phyloP scores from a whole-genome alignment of 495 filamentous ascomycete species.

The Barbatosphaeria neglecta region DNA sequence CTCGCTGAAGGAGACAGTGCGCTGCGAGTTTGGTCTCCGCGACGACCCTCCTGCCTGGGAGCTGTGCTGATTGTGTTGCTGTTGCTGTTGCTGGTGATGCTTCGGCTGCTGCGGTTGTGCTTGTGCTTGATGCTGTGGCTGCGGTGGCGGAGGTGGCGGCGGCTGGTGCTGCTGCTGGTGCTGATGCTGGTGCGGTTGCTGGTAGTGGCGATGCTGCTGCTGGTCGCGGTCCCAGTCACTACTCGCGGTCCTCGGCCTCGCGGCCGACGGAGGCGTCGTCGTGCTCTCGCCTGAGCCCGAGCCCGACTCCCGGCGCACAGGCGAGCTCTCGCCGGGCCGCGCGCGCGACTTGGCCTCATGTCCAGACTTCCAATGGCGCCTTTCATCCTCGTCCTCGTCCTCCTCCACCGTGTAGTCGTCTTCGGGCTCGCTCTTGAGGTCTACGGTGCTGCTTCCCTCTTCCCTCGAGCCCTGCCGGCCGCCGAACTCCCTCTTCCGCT shows the following conservation, averaged over 20 bases:
- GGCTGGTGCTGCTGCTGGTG: constrained; percentile 3
- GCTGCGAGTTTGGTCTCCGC: constrained; percentile 12
- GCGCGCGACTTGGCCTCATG: background rate
- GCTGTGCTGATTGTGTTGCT: constrained; percentile 5
- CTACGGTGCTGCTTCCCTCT: constrained; percentile 11
- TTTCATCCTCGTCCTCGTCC: constrained; percentile 22
- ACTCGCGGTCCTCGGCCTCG: constrained; percentile 6
- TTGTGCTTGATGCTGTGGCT: no score
- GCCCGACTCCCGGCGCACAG: constrained; percentile 10
- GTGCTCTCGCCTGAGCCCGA: constrained; percentile 7
- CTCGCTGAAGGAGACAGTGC: constrained; percentile 27
- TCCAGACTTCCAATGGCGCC: constrained; percentile 20
- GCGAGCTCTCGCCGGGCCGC: background rate
- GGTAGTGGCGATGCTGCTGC: constrained; percentile 4
- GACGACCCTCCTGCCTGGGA: no score
- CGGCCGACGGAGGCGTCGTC: constrained; percentile 3
- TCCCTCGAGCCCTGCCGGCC: constrained; percentile 10
- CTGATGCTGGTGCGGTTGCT: no score
- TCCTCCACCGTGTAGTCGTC: constrained; percentile 14
- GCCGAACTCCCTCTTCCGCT: constrained; percentile 28
- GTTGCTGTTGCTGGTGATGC: constrained; percentile 6
- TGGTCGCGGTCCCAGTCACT: constrained; percentile 18
- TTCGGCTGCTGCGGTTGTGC: constrained; percentile 1
- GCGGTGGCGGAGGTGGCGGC: background rate
- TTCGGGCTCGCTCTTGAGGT: constrained; percentile 13